Base-by-base conservation (phyloP, 306 rosid genomes). In the Ochetophila trinervis region DNA sequence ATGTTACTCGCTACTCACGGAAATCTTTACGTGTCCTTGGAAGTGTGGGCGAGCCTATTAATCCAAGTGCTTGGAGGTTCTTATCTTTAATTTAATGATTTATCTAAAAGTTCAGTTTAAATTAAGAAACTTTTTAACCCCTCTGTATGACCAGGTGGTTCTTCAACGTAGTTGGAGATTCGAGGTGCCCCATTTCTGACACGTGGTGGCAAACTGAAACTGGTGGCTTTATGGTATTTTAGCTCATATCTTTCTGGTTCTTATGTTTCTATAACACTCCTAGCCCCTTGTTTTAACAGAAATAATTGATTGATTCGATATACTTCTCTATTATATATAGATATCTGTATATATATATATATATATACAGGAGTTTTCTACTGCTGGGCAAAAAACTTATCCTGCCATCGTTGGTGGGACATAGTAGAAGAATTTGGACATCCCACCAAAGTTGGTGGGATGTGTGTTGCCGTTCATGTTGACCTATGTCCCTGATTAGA, bases 151-250 rank as follows among this genome's bases (percentile, higher is more conserved):
- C 53, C 89, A 91, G 98, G 76, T 94, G 99, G 99, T 90, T 78
- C 78, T 94, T 72, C 84, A 88, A 94, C 64, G 83, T 90, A 51
- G 91, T 94, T 69, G 99, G 99, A 76, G 91, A 88, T 82, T 81
- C 97, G 30, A 86, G 87, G 72, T 94, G 99, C 81, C 99, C 99
- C 60, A 86, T 90, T 79, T 94, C 99, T 58, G 99, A 94, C 75
- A 94, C 97, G 42, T 94, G 99, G 99, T 94, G 99, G 99, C 99
- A 94, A 80, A 94, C 99, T 52, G 99, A 94, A 88, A 90, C 99
- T 6, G 99, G 97, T 76, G 99, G 99, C 77, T 90, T 90, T 79
- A 84, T 94, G 99, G 96, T 93, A 89, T 62, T 74, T 37, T 71
- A 61, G 69, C 70, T 80, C 79, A 50, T 58, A 63, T 52, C 69